Evolutionary conservation across 2,329 filamentous ascomycete species (phyloP), one percentile per base, ranked within the genome.

Genomic region (Neofusicoccum cordaticola): DNA sequence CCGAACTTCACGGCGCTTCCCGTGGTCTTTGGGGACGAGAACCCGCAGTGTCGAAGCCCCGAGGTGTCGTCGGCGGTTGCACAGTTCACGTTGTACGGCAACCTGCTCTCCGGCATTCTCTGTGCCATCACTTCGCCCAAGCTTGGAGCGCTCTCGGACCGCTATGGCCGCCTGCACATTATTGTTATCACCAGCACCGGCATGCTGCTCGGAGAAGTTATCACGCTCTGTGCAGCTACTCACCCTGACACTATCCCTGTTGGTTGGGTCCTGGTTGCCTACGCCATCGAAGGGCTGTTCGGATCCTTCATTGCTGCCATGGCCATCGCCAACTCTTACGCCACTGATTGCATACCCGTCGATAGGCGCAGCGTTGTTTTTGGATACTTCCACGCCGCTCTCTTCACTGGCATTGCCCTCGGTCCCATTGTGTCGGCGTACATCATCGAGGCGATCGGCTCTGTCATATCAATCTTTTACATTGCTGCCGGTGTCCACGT

Each of bases 241-340:
- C 93, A 86, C 69, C 90, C 93, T 0, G 87, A 93, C 11, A 79
- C 78, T 0, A 80, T 97, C 58, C 85, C 89, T 67, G 91, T 96
- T 71, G 88, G 90, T 63, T 90, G 91, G 85, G 80, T 99, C 22
- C 80, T 98, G 5, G 75, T 94, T 1, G 92, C 92, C 9, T 86
- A 88, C 41, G 82, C 91, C 9, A 82, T 93, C 51, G 95, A 99
- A 73, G 95, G 95, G 4, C 73, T 97, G 4, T 88, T 88, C 9
- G 95, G 95, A 7, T 97, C 93, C 0, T 97, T 97, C 74, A 96
- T 93, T 1, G 87, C 92, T 0, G 90, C 89, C 34, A 90, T 90
- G 81, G 88, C 90, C 51, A 80, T 96, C 65, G 88, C 87, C 22
- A 89, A 96, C 75, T 92, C 94, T 0, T 99, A 98, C 76, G 89